Percentiles rank a stretch among this genome's conserved stretches.
These are phyloP conservation scores for Triticum dicoccoides DNA, from an alignment of 176 grass and related monocot genomes.

Conservation along the genomic window DNA sequence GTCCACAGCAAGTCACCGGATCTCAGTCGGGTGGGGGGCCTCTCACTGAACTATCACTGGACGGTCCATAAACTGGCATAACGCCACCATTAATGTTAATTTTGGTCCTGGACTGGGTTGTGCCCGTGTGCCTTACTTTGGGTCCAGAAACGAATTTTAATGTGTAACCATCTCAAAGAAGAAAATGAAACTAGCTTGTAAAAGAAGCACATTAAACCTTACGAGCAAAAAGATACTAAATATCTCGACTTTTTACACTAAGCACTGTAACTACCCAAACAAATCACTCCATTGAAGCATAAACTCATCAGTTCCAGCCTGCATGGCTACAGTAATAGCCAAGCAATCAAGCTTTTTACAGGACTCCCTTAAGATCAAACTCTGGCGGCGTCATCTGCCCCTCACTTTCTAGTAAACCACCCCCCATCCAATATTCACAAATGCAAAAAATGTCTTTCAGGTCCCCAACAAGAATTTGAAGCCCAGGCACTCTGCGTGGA, in stretches of 20 bases:
- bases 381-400: not conserved
- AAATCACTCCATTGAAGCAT: not conserved
- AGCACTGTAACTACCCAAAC: not conserved
- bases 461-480: not conserved
- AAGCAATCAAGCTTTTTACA: not conserved
- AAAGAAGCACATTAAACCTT: not conserved
- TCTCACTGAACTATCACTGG: too few relatives aligned
- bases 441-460: slow-evolving; percentile 20
- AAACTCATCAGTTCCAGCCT: not conserved
- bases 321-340: not conserved
- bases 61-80: too few relatives aligned
- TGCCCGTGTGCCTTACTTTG: too few relatives aligned
- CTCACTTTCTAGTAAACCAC: not conserved
- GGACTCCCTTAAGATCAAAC: not conserved
- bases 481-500: not conserved
- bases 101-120: too few relatives aligned
- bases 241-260: not conserved
- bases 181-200: not conserved
- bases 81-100: too few relatives aligned
- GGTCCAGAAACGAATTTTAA: not conserved
- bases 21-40: too few relatives aligned
- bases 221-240: not conserved
- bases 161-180: not conserved
- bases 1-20: too few relatives aligned
- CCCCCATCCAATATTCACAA: slow-evolving; percentile 31